Base-by-base conservation (phyloP, 2,329 filamentous ascomycete species). In the Colletotrichum brevisporum region DNA sequence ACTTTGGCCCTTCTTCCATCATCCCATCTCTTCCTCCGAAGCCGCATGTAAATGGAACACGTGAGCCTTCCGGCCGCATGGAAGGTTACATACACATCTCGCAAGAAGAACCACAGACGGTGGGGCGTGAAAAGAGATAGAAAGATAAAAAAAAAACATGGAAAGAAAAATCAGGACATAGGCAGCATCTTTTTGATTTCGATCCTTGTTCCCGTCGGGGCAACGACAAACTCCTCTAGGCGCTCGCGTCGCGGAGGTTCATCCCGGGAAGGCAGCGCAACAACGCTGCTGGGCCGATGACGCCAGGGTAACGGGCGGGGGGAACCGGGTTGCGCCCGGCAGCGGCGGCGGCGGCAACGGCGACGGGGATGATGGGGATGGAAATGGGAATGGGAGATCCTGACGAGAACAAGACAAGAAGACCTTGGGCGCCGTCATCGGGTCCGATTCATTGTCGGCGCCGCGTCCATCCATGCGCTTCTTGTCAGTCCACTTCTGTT, bases 61-160 rank as follows among this genome's bases (percentile, higher is more conserved):
- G 48, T 54, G 61, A 68, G 66, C 61, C 50, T 41, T 65, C 66
- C 65, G 61, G 36, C 54, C n/a, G 36, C 39, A 59, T 59, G 61
- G 54, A 68, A 55, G 66, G 66, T 41, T 21, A 65, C 52, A 36
- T 36, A 31, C 27, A 8, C 8, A 9, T 36, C 31, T 36, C 31
- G 31, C 31, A 36, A 36, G 31, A 36, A 36, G 3, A 36, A 8
- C 31, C 31, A 8, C 31, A 8, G 31, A 10, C 31, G 8, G 31
- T 2, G 9, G 31, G 31, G 31, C 6, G 31, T 36, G 31, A 36
- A 9, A 8, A 9, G 5, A 6, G 26, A 9, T 2, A 31, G 10
- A 31, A 9, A 31, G 10, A 31, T 2, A 9, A 31, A 36, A 9
- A 10, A 36, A 36, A 6, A 10, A 36, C 31, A 24, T 24, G 21